phyloP scores from a whole-genome alignment of 225 moss, liverwort and hornwort species.

The Physcomitrium patens region DNA sequence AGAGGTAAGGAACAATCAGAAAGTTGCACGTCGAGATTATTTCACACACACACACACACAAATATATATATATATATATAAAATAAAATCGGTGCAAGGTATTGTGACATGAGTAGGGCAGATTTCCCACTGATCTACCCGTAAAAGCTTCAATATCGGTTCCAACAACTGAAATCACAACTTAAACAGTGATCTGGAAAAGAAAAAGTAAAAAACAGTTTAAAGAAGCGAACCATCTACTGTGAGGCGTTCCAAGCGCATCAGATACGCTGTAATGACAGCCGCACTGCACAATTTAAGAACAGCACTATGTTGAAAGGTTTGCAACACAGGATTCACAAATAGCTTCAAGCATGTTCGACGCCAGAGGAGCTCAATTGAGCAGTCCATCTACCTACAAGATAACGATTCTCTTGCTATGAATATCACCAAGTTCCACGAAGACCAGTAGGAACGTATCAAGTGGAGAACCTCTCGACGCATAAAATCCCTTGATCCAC shows the following conservation, averaged over 20 bases:
- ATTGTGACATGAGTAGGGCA: too few species aligned
- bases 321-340: neutral
- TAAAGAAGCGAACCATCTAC: slow-evolving; percentile 56
- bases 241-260: slow-evolving; percentile 55
- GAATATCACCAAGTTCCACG: neutral
- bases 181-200: neutral
- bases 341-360: neutral
- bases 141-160: neutral
- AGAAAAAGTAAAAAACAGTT: neutral
- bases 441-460: neutral
- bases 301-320: slow-evolving; percentile 27
- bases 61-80: too few species aligned
- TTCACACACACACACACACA: too few species aligned
- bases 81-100: too few species aligned
- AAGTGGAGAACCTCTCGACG: neutral
- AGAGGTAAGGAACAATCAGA: neutral
- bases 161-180: neutral
- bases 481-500: neutral
- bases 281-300: slow-evolving; percentile 66
- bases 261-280: slow-evolving; percentile 62
- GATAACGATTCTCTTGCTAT: neutral
- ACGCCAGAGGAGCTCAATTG: neutral
- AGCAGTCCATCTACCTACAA: neutral
- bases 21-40: too few species aligned
- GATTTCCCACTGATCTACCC: too few species aligned